Base-by-base conservation (phyloP, 441 rosid species). In the Brassica balearica region DNA sequence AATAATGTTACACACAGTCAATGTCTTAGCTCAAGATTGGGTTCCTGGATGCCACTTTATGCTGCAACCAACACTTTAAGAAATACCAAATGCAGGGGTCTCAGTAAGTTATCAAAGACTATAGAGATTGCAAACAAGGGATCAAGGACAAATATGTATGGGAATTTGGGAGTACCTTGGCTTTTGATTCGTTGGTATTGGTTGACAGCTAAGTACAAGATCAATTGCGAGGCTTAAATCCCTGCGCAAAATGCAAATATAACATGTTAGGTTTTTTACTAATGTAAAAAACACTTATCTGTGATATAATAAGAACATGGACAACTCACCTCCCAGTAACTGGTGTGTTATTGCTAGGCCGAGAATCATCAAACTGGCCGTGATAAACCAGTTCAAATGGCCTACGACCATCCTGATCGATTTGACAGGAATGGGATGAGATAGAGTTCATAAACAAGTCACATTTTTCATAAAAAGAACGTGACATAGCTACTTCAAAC, bases 371-470 rank as follows among this genome's bases (percentile, higher is more conserved):
- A 84, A 88, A 95, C 15, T 93, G 99, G 48, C 99, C 97, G 46
- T 89, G 99, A 89, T 92, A 95, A 62, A 90, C 91, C 48, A 95
- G 88, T 84, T 90, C 93, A 85, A 90, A 92, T 70, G 99, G 97
- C 86, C 99, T 87, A 56, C 94, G 87, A 55, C 97, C 97, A 76
- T 86, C 94, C 97, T 95, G 84, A 77, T 73, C 72, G 70, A 79
- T 61, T 74, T n/a, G 20, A 32, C 25, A 65, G 32, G 29, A 66
- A 12, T 8, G 36, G 36, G 65, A 58, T 63, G 19, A 72, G 48
- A 19, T 14, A 66, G 34, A 80, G 17, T 41, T 46, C 4, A 14
- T 2, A 34, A 69, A 64, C 55, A 32, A 25, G 62, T 43, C 66
- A 23, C 23, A 63, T 0, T 20, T 60, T 12, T 60, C 12, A 10